Evolutionary conservation across 2,329 filamentous ascomycete genomes (phyloP).

Genomic region (Coniochaeta pulveracea): DNA sequence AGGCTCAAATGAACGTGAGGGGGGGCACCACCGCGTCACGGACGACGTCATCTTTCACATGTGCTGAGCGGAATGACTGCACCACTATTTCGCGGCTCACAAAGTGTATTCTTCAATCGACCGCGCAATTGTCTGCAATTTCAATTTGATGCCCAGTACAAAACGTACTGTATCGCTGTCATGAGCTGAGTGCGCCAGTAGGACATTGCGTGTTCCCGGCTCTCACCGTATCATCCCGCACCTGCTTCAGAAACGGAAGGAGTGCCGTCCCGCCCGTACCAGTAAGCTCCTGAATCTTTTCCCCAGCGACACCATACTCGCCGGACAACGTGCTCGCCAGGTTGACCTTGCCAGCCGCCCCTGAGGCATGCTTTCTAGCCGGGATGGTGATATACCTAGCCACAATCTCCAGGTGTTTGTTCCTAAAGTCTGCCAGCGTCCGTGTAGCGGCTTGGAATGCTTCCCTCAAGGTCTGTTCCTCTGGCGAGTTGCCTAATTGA

Average conservation of each 20-base stretch:
- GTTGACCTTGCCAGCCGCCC: constrained; percentile 24
- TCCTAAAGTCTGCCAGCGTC: constrained; percentile 65
- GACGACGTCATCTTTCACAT: constrained; percentile 3
- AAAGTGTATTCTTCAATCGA: too few relatives aligned
- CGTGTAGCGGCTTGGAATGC: constrained; percentile 63
- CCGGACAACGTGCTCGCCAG: constrained; percentile 31
- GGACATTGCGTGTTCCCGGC: too few relatives aligned
- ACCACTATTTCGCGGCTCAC: too few relatives aligned
- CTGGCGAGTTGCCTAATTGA: constrained; percentile 29
- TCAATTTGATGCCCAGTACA: too few relatives aligned
- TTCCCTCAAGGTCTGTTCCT: constrained; percentile 27
- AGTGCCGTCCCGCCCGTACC: constrained; percentile 83
- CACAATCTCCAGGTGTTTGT: constrained; percentile 84
- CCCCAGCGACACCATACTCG: constrained; percentile 10
- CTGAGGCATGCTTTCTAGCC: constrained; percentile 32
- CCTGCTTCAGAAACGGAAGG: constrained; percentile 82
- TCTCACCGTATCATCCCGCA: constrained; percentile 78
- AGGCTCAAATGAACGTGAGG: not conserved
- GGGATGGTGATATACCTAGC: constrained; percentile 84
- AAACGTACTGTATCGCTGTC: too few relatives aligned
- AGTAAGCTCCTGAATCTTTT: constrained; percentile 39
- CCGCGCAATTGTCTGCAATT: too few relatives aligned
- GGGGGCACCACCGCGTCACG: constrained; percentile 1
- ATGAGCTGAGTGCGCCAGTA: too few relatives aligned
- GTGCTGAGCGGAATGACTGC: too few relatives aligned